Percentiles rank a stretch among this genome's conserved stretches.
Conservation (phyloP, 2,329 filamentous ascomycete genomes). For the Paecilomyces variotii region DNA sequence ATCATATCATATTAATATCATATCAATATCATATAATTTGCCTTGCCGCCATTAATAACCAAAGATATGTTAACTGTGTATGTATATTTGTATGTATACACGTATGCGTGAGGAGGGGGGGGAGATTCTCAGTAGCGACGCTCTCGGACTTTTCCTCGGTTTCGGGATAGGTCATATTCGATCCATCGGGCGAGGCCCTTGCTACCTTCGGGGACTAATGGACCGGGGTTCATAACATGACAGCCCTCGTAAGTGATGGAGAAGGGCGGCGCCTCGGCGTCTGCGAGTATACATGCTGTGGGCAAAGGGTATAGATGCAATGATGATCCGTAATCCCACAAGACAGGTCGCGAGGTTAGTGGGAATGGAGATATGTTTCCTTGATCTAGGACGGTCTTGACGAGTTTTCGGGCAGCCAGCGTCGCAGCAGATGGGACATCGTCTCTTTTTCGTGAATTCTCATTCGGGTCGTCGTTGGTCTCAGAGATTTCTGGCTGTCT, state of each 20-base stretch:
- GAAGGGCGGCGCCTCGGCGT: constrained; percentile 74
- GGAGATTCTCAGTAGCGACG: constrained; percentile 43
- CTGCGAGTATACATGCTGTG: constrained; percentile 72
- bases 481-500: neutral
- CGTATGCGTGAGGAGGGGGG: neutral
- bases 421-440: constrained; percentile 20
- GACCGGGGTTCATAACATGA: constrained; percentile 88
- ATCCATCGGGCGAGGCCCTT: constrained; percentile 71
- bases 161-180: constrained; percentile 67
- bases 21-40: too few relatives aligned
- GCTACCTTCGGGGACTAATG: constrained; percentile 61
- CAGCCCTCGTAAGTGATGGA: constrained; percentile 90
- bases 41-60: neutral
- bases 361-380: constrained; percentile 83
- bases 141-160: constrained; percentile 55
- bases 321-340: constrained; percentile 77
- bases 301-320: constrained; percentile 84
- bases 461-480: neutral
- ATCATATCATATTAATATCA: neutral
- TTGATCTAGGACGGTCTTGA: constrained; percentile 88
- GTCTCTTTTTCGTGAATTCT: constrained; percentile 9
- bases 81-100: too few relatives aligned
- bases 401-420: constrained; percentile 61
- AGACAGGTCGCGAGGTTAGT: constrained; percentile 66
- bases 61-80: too few relatives aligned